Base-by-base conservation (phyloP, 495 filamentous ascomycete genomes). In the Trichoderma gamsii region DNA sequence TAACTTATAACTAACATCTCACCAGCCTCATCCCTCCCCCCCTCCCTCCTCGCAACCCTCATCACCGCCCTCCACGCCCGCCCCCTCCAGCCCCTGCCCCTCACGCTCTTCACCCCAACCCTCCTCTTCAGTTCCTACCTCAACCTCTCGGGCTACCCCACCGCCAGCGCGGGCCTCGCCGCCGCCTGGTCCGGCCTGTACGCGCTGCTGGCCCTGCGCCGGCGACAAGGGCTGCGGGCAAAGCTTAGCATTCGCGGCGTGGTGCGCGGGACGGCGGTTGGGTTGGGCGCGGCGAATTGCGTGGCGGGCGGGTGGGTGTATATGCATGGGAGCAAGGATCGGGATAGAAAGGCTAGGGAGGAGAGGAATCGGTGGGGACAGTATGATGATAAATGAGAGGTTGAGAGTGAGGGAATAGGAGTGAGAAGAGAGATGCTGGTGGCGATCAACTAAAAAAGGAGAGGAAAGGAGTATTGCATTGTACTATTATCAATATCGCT, bases 141-240 rank as follows among this genome's bases (percentile, higher is more conserved):
- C 59, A 94, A 92, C 75, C 75, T 97, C 11, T 84, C 85, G 65
- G 87, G 86, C 43, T 93, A 88, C 84, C 88, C 89, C 75, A 88
- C 86, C 66, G 95, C 97, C 71, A 86, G 85, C 64, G 94, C 92
- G 0, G 95, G 93, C 38, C 83, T 93, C 65, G 90, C 87, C 15
- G 92, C 90, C 21, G 92, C 94, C 4, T 97, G 91, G 87, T 92
- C 89, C 49, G 91, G 88, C 4, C 79, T 97, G 25, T 99, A 98
- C 76, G 79, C 93, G 18, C 77, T 97, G 12, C 81, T 93, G 56
- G 93, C 92, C 27, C 77, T 84, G 69, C 84, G 91, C 67, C 83
- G 89, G 69, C 84, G 83, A 67, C 86, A 85, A 29, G 29, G 29
- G 67, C 81, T 87, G 71, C 72, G 75, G 65, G 84, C 82, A 69